Base-by-base conservation (phyloP, 257 asterid species). In the Nicotiana knightiana region DNA sequence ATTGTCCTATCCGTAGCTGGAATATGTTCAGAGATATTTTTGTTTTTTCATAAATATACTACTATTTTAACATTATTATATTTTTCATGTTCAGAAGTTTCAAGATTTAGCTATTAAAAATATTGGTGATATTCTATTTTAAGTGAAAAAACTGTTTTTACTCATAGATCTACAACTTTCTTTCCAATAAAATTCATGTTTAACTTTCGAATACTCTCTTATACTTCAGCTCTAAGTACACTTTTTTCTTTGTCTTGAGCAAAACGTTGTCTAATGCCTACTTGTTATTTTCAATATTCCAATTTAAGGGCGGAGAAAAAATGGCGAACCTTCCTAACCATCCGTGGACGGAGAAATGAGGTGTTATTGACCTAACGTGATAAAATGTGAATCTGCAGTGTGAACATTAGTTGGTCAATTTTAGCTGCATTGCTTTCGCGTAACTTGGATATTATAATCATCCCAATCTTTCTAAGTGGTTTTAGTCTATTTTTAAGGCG, bases 221-320 rank as follows among this genome's bases (percentile, higher is more conserved):
- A 6, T 67, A 28, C 39, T 30, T 28, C n/a, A 6, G 39, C 9
- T 67, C 8, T n/a, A 4, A 4, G 9, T 55, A 16, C 11, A 32
- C 11, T 30, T 3, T 66, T 21, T 57, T 77, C 61, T 43, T 62
- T 79, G 17, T 54, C 18, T 5, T 1, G 2, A 68, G 16, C 9
- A 8, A 68, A 39, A 3, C 46, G 8, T n/a, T 68, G 3, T 35
- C 30, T 62, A 26, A 24, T 63, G 37, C 7, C 18, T 10, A 10
- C 11, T 39, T 70, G 39, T 39, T 2, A 39, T 70, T 46, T 71
- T 6, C 21, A 71, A 71, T 71, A 6, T 71, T 51, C 37, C 37
- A 71, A 46, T 43, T 17, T 73, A 68, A 84, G 85, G 82, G 87
- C 85, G 70, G 80, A 48, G 10, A 18, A 32, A 32, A n/a, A 35